phyloP scores from a whole-genome alignment of 768 basidiomycete genomes.

The Mycena olivaceomarginata region DNA sequence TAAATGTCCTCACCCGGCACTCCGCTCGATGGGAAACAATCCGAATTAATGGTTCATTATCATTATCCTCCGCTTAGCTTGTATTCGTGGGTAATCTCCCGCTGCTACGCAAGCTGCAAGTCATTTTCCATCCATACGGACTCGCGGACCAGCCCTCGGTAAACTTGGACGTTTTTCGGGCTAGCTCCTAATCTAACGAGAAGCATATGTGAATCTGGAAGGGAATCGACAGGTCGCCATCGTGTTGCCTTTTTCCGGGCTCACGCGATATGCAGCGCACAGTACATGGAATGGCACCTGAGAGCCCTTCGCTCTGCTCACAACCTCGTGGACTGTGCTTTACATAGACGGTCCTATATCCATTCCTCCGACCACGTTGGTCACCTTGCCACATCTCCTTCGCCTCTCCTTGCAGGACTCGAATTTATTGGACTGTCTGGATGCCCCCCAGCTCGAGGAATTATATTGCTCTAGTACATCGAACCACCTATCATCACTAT shows the following conservation, averaged over 20 bases:
- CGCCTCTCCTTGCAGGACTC: slow-evolving; percentile 5
- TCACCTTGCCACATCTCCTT: slow-evolving; percentile 18
- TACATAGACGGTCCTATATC: not conserved
- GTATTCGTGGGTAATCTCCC: slow-evolving; percentile 13
- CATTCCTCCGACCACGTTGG: not conserved
- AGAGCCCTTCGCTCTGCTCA: slow-evolving; percentile 2
- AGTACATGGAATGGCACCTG: slow-evolving; percentile 4
- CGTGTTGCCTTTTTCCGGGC: slow-evolving; percentile 3
- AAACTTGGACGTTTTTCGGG: slow-evolving; percentile 8
- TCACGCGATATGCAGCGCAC: slow-evolving; percentile 2
- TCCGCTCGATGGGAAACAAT: slow-evolving; percentile 18
- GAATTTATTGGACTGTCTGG: slow-evolving; percentile 2
- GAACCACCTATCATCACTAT: slow-evolving; percentile 9
- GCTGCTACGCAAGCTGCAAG: slow-evolving; percentile 1
- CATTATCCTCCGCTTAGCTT: not conserved
- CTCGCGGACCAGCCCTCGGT: not conserved
- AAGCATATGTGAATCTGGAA: not conserved
- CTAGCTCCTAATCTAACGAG: not conserved
- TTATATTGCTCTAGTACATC: slow-evolving; percentile 4
- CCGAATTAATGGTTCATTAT: not conserved
- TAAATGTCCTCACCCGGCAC: slow-evolving; percentile 1
- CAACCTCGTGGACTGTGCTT: slow-evolving; percentile 26
- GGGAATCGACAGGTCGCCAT: not conserved
- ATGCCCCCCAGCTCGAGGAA: slow-evolving; percentile 22
- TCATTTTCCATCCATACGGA: not conserved